Conservation (phyloP, 768 basidiomycete species). For the Rhizopogon rudus region DNA sequence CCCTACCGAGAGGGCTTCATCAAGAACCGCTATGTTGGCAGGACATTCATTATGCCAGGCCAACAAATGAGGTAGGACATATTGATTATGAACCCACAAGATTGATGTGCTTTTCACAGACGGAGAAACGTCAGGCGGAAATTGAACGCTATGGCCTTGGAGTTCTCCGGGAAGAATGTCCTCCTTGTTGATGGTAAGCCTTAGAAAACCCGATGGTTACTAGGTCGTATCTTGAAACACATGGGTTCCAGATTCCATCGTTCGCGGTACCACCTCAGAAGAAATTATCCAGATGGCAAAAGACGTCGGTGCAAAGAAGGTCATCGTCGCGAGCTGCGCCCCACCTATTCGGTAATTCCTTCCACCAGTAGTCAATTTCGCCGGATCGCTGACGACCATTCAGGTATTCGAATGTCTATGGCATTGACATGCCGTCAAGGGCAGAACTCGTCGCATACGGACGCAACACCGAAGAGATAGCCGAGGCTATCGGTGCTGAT, state of each 20-base stretch:
- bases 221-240: neutral
- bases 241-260: constrained; percentile 78
- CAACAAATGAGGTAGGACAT: constrained; percentile 78
- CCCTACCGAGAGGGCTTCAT: constrained; percentile 98
- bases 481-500: constrained; percentile 85
- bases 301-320: constrained; percentile 94
- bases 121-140: constrained; percentile 93
- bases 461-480: constrained; percentile 67
- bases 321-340: constrained; percentile 95
- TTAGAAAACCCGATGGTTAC: neutral
- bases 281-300: constrained; percentile 99
- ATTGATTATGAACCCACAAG: neutral
- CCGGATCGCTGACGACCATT: constrained; percentile 3
- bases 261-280: constrained; percentile 96
- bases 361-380: neutral
- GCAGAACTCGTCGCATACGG: constrained; percentile 85
- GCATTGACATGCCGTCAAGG: constrained; percentile 99
- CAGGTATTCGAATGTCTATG: constrained; percentile 93
- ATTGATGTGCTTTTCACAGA: constrained; percentile 33
- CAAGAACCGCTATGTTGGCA: constrained; percentile 96
- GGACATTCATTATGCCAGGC: constrained; percentile 99
- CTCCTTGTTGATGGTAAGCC: constrained; percentile 88
- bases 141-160: constrained; percentile 96
- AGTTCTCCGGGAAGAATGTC: constrained; percentile 89
- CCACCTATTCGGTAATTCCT: constrained; percentile 80